Evolutionary conservation across 2,329 filamentous ascomycete species (phyloP).

Genomic region (Fusarium palustre): DNA sequence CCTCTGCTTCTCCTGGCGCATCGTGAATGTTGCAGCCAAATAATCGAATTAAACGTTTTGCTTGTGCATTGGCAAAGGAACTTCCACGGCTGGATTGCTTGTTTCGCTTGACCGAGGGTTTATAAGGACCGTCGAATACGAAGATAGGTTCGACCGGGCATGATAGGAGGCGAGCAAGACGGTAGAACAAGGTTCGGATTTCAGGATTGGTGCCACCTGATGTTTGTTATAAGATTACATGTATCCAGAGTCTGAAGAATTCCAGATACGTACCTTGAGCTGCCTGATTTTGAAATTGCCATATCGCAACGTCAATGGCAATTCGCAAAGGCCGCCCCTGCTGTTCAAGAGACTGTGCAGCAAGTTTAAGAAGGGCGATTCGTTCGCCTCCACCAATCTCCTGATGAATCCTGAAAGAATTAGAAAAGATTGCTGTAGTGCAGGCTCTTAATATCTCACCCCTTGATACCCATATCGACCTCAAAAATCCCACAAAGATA

Average conservation of each 20-base stretch:
- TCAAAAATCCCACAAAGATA: conserved; percentile 18
- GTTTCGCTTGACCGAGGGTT: conserved; percentile 89
- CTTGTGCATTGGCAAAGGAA: conserved; percentile 76
- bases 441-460: conserved; percentile 53
- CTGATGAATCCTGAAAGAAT: conserved; percentile 78
- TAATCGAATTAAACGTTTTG: conserved; percentile 83
- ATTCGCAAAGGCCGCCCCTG: conserved; percentile 81
- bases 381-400: conserved; percentile 86
- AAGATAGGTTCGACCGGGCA: conserved; percentile 88
- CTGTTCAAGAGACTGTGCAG: conserved; percentile 78
- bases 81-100: conserved; percentile 76
- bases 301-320: conserved; percentile 95
- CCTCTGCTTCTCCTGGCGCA: conserved; percentile 94
- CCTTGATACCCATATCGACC: conserved; percentile 72
- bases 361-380: conserved; percentile 84
- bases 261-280: conserved; percentile 68
- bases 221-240: conserved; percentile 19
- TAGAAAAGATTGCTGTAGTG: background rate
- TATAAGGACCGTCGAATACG: conserved; percentile 88
- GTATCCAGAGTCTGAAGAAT: too few species aligned
- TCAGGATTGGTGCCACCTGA: conserved; percentile 88
- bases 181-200: conserved; percentile 91
- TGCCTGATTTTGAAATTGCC: conserved; percentile 93
- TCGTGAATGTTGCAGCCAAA: conserved; percentile 88
- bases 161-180: conserved; percentile 80